Conservation (phyloP, 345 rosid genomes). For the Raphanus raphanistrum region DNA sequence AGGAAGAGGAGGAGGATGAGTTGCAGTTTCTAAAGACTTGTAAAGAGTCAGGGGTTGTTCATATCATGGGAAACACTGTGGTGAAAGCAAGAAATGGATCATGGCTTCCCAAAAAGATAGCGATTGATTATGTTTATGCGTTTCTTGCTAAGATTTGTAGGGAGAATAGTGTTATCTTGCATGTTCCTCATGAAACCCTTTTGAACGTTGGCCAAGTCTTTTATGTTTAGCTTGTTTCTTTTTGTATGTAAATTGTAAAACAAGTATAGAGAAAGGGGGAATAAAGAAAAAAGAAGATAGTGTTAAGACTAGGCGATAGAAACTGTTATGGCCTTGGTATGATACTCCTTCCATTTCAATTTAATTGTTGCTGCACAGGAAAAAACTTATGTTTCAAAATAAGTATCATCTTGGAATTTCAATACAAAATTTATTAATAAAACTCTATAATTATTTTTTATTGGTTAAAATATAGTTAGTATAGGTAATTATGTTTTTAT, state of each 20-base stretch:
- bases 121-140: background rate
- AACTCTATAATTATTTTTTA: too few relatives aligned
- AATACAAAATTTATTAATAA: too few relatives aligned
- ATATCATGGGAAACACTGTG: background rate
- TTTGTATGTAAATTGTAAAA: background rate
- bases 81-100: background rate
- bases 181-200: background rate
- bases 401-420: too few relatives aligned
- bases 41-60: background rate
- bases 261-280: background rate
- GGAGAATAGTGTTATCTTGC: background rate
- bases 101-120: background rate
- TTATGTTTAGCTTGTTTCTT: background rate
- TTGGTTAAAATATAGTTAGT: too few relatives aligned
- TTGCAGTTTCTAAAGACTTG: background rate
- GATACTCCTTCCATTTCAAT: too few relatives aligned
- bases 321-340: background rate
- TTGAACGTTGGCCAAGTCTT: background rate
- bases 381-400: too few relatives aligned
- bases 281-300: background rate
- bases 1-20: background rate
- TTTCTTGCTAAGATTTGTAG: background rate
- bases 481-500: too few relatives aligned
- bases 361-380: too few relatives aligned
- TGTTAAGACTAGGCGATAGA: too few relatives aligned